Base-by-base conservation (phyloP, 768 basidiomycete genomes). In the Cytidiella melzeri region DNA sequence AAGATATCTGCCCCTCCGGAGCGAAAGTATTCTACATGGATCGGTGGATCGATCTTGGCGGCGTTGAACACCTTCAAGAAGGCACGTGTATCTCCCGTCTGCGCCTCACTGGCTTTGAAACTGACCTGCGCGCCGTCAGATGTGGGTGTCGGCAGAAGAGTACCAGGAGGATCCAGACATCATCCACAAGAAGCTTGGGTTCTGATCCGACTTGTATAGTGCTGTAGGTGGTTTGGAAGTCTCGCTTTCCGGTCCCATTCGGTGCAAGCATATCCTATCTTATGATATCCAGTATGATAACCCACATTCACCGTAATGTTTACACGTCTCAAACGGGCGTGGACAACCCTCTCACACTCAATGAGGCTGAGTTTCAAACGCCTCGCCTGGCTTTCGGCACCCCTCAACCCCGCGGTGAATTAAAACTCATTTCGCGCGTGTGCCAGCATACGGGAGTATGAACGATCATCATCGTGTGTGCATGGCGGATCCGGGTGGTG, bases 1-100 rank as follows among this genome's bases (percentile, higher is more conserved):
- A 96, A 95, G 74, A 99, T 99, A 60, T 95, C 91, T 59, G 96
- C 96, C 23, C 96, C 96, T 18, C 96, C 96, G n/a, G 96, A 99
- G 69, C 84, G 96, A 57, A 99, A 98, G 68, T 95, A 95, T 69
- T 92, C 90, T 27, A 92, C 91, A 41, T 94, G 91, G 91, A 93
- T 93, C 60, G 95, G 96, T 46, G 96, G 96, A 4, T 94, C 91
- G 49, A 99, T 99, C 64, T 70, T 99, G 45, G 95, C 95, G 43
- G 94, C 94, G 34, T 67, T 99, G 54, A 93, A 82, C 57, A 96
- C 96, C 28, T 99, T 99, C 78, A 97, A 95, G 72, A 96, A 96
- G 84, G 93, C 87, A 49, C 48, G 63, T 57, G 30, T 21, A 38
- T 13, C 51, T 30, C 2, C n/a, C 25, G 41, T 25, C 37, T 44